Base-by-base conservation (phyloP, 768 basidiomycete species). In the Tylopilus rubrobrunneus region DNA sequence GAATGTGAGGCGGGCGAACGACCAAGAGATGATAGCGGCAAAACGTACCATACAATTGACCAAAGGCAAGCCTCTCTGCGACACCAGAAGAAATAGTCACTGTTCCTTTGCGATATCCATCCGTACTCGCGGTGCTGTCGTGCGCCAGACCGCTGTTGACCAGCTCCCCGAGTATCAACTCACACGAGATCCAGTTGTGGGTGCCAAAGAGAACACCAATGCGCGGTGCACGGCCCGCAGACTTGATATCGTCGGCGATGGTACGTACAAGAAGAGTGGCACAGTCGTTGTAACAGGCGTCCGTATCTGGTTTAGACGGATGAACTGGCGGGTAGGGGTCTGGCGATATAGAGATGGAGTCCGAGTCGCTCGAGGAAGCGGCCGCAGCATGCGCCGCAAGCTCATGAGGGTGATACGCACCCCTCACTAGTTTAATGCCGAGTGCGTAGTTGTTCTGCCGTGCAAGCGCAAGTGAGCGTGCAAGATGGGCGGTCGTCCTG, bases 401-500 rank as follows among this genome's bases (percentile, higher is more conserved):
- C 19, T 19, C 19, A 19, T 19, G 19, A 81, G 83, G 77, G 63
- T 94, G 91, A 69, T 98, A 98, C 3, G 94, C 94, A 0, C 94
- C 94, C 23, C 94, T 83, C 29, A 97, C 94, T 45, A 98, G 86
- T 70, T 97, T 98, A 51, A 92, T 84, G 10, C 94, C 94, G 0
- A 96, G 78, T 0, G 87, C 76, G 65, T 90, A 96, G 36, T 80
- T 76, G 57, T 85, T 75, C 48, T 66, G 67, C 56, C 79, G 75
- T 4, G 94, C 88, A 48, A 89, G 86, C 14, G 70, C 71, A 43
- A 95, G 72, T 36, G 83, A 79, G 19, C 82, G 81, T 0, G 71
- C 71, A 5, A 97, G 78, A 59, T 92, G 84, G n/a, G 71, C 66
- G 5, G 85, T 86, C 1, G 83, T 87, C 49, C 91, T 89, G 55